phyloP scores from a whole-genome alignment of 164 flowering plant species.

The Buxus sempervirens region DNA sequence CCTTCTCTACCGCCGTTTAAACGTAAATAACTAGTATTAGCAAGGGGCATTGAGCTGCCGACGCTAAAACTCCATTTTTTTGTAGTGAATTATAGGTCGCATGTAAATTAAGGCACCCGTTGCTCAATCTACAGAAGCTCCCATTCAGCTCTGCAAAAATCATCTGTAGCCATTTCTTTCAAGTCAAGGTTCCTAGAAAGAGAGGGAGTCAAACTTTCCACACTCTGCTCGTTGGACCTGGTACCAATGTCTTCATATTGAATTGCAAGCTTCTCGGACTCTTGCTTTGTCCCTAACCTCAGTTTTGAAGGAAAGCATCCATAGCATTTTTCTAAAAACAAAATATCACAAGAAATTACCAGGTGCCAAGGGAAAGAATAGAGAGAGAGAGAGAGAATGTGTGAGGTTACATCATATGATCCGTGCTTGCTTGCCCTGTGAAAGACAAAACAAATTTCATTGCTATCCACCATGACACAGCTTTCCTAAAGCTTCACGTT shows the following conservation, averaged over 20 bases:
- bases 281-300: conserved; percentile 40
- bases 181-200: conserved; percentile 8
- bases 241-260: conserved; percentile 32
- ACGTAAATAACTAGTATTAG: no score
- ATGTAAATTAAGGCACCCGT: not conserved
- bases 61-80: no score
- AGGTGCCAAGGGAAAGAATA: not conserved
- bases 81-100: no score
- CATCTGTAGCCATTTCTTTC: conserved; percentile 12
- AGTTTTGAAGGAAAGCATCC: conserved; percentile 36
- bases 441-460: conserved; percentile 30
- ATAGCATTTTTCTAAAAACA: conserved; percentile 38
- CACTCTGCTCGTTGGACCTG: conserved; percentile 10
- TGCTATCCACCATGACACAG: conserved; percentile 27
- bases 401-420: conserved; percentile 46
- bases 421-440: conserved; percentile 26
- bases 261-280: conserved; percentile 43
- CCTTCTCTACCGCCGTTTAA: no score
- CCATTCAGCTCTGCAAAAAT: not conserved
- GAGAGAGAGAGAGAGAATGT: conserved; percentile 14
- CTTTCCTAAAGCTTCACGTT: conserved; percentile 33
- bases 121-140: not conserved
- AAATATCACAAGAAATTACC: not conserved
- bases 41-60: no score
- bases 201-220: conserved; percentile 7